A percentile compares a stretch with the other conserved stretches of the same genome.
Conservation (phyloP, 164 flowering plant genomes). For the Brasenia schreberi region DNA sequence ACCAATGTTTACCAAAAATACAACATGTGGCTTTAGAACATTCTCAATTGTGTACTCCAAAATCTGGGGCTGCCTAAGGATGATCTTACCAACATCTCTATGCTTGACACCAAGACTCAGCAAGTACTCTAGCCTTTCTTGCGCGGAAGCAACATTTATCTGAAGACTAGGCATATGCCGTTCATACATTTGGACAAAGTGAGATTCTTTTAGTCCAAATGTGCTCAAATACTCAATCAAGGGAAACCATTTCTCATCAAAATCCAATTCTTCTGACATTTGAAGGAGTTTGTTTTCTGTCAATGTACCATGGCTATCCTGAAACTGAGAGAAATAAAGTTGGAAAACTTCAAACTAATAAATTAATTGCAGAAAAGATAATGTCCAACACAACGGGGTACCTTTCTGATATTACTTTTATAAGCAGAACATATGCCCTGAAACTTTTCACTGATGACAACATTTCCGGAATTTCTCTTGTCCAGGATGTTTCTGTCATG, state of each 20-base stretch:
- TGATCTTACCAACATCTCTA: constrained; percentile 60
- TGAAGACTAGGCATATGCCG: constrained; percentile 86
- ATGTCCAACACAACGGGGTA: constrained; percentile 8
- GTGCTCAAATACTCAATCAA: constrained; percentile 84
- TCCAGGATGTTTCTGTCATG: constrained; percentile 8
- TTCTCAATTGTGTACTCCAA: constrained; percentile 77
- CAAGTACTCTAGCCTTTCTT: constrained; percentile 75
- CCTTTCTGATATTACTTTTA: constrained; percentile 24
- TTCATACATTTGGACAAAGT: constrained; percentile 76
- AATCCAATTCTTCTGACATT: constrained; percentile 54
- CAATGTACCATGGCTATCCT: constrained; percentile 22
- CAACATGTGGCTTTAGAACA: constrained; percentile 70
- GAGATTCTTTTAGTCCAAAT: constrained; percentile 73
- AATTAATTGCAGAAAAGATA: not conserved
- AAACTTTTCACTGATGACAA: constrained; percentile 3
- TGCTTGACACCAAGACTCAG: constrained; percentile 80
- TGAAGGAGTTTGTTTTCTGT: constrained; percentile 23
- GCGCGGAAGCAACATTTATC: constrained; percentile 60
- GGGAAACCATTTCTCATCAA: constrained; percentile 74
- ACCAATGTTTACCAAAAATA: constrained; percentile 56
- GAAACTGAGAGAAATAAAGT: constrained; percentile 19
- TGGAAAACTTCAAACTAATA: not conserved
- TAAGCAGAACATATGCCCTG: constrained; percentile 12
- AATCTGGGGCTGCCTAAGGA: constrained; percentile 89
- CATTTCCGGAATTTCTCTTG: constrained; percentile 12